Evolutionary conservation across 2,329 filamentous ascomycete species (phyloP).

Genomic region (Arachnomyces sp.): DNA sequence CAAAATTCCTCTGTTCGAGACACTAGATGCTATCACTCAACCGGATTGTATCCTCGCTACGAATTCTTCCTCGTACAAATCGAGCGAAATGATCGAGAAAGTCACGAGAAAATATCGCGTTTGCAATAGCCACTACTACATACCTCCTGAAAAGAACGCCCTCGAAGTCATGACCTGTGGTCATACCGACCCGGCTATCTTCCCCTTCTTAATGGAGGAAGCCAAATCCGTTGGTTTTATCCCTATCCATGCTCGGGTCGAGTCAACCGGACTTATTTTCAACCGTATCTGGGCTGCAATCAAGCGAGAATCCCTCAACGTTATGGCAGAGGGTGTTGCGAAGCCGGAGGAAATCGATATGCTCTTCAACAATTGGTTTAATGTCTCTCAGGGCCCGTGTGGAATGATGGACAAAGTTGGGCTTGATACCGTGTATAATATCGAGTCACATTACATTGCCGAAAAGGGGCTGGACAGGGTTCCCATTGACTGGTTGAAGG

Average conservation of each 20-base stretch:
- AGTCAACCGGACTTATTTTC: slow-evolving; percentile 34
- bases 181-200: slow-evolving; percentile 22
- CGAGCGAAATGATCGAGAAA: background rate
- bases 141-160: slow-evolving; percentile 7
- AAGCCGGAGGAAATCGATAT: slow-evolving; percentile 30
- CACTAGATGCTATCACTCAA: slow-evolving; percentile 33
- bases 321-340: slow-evolving; percentile 28
- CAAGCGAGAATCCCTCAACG: slow-evolving; percentile 33
- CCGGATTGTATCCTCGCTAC: slow-evolving; percentile 37
- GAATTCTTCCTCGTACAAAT: slow-evolving; percentile 27
- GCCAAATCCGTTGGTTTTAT: slow-evolving; percentile 27
- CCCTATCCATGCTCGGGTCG: slow-evolving; percentile 29
- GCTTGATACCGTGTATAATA: slow-evolving; percentile 33
- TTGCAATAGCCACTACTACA: slow-evolving; percentile 4
- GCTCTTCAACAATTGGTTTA: slow-evolving; percentile 31
- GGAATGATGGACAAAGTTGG: slow-evolving; percentile 37
- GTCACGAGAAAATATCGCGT: background rate
- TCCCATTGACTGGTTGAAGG: slow-evolving; percentile 25
- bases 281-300: slow-evolving; percentile 39
- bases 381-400: slow-evolving; percentile 30
- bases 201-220: slow-evolving; percentile 23
- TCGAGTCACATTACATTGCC: slow-evolving; percentile 34
- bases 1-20: slow-evolving; percentile 33
- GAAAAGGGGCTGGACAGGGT: slow-evolving; percentile 23
- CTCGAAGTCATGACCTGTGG: slow-evolving; percentile 35